These are phyloP conservation scores for Cryptococcus sp. DNA, from an alignment of 1,284 basidiomycete genomes.

Conservation along the genomic window DNA sequence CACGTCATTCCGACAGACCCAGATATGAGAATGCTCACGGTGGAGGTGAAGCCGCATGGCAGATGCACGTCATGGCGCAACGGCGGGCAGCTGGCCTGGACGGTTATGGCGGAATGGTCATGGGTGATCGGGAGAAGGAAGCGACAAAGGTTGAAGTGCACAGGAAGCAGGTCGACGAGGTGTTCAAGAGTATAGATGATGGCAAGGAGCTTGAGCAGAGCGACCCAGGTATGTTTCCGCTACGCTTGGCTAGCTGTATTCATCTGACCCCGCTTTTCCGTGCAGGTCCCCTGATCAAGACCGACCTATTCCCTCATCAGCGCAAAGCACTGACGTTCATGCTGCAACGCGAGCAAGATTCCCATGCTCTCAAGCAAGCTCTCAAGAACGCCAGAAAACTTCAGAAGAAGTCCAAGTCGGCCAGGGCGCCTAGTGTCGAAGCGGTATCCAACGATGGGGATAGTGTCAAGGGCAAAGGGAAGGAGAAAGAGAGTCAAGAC, in stretches of 20 bases:
- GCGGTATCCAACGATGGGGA: conserved; percentile 7
- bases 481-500: conserved; percentile 36
- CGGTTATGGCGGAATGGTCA: conserved; percentile 9
- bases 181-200: conserved; percentile 84
- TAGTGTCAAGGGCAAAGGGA: conserved; percentile 13
- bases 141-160: conserved; percentile 88
- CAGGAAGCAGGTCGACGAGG: conserved; percentile 86
- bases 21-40: conserved; percentile 83
- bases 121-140: conserved; percentile 49
- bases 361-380: conserved; percentile 42
- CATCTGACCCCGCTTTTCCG: conserved; percentile 18
- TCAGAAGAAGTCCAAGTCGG: conserved; percentile 28
- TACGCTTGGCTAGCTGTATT: too few relatives aligned
- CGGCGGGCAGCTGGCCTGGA: conserved; percentile 5
- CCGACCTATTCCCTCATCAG: conserved; percentile 94
- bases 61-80: conserved; percentile 27
- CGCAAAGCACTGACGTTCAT: conserved; percentile 97
- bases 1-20: conserved; percentile 64
- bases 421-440: conserved; percentile 7
- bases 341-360: conserved; percentile 76
- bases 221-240: conserved; percentile 66
- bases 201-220: conserved; percentile 85
- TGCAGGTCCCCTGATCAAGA: conserved; percentile 76
- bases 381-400: conserved; percentile 38
- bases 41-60: conserved; percentile 27